Conservation (phyloP, 805 yeast genomes). For the Helenozyma baotianmanensis region DNA sequence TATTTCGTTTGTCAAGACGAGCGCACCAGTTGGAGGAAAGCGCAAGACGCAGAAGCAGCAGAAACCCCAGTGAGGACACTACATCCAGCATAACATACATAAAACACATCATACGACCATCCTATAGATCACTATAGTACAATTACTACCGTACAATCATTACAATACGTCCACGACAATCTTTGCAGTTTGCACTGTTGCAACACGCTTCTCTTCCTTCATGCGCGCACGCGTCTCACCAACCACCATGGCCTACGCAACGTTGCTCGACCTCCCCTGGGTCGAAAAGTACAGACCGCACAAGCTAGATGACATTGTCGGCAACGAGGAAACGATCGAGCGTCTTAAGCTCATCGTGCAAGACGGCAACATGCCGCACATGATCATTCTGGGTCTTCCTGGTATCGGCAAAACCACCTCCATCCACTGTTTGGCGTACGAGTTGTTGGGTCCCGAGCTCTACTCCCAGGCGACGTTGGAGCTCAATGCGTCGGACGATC, state of each 20-base stretch:
- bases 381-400: constrained; percentile 93
- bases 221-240: no score
- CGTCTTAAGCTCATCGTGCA: constrained; percentile 77
- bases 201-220: no score
- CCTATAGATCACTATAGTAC: no score
- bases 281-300: constrained; percentile 96
- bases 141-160: no score
- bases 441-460: constrained; percentile 63
- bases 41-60: constrained; percentile 4
- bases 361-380: constrained; percentile 96
- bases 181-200: no score
- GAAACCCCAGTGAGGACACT: no score
- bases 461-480: constrained; percentile 84
- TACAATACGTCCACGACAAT: no score
- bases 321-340: constrained; percentile 85
- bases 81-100: no score
- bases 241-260: no score
- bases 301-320: constrained; percentile 78
- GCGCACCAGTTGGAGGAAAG: constrained; percentile 9
- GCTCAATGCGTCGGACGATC: constrained; percentile 92
- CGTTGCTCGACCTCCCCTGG: constrained; percentile 42
- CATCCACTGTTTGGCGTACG: constrained; percentile 82
- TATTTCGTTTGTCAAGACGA: constrained; percentile 11
- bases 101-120: no score
- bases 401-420: constrained; percentile 98